Evolutionary conservation across 352 stramenopile genomes (phyloP), one percentile per base, ranked within the genome.

Genomic region (Phytophthora kernoviae): DNA sequence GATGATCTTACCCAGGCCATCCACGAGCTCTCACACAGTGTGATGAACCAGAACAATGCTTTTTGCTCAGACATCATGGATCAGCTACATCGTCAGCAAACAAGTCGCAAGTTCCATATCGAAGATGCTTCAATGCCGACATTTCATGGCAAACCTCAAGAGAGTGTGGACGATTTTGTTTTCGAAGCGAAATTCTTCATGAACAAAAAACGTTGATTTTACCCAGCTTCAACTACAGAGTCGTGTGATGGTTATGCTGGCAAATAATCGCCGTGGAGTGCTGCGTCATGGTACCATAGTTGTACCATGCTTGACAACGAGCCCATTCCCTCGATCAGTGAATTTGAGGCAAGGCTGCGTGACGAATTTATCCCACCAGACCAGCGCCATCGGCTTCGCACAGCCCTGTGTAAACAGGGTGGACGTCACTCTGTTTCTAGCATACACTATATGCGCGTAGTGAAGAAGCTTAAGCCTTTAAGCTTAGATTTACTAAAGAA

Each of bases 361-460:
- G 44, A 50, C 7, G 60, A 69, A 24, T 69, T 69, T 43, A 26
- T 70, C 20, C 55, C 62, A 5, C 33, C 62, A 6, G 55, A 65
- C 41, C 62, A 70, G 37, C 62, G 66, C 36, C 62, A 70, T 39
- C 50, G 62, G n/a, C 30, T 65, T 17, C 44, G 55, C 14, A 43
- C 55, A 0, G 62, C 55, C 0, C 39, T 70, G 5, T 17, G 50
- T 12, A n/a, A n/a, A n/a, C n/a, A n/a, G n/a, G n/a, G n/a, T n/a
- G n/a, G n/a, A n/a, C n/a, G n/a, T n/a, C n/a, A n/a, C n/a, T n/a
- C n/a, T n/a, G n/a, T n/a, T n/a, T n/a, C n/a, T n/a, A n/a, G n/a
- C n/a, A n/a, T n/a, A n/a, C n/a, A n/a, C n/a, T n/a, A n/a, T n/a
- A n/a, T n/a, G n/a, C n/a, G n/a, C n/a, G n/a, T n/a, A n/a, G n/a